phyloP scores from a whole-genome alignment of 495 filamentous ascomycete genomes.

The Achaetomiella virescens region DNA sequence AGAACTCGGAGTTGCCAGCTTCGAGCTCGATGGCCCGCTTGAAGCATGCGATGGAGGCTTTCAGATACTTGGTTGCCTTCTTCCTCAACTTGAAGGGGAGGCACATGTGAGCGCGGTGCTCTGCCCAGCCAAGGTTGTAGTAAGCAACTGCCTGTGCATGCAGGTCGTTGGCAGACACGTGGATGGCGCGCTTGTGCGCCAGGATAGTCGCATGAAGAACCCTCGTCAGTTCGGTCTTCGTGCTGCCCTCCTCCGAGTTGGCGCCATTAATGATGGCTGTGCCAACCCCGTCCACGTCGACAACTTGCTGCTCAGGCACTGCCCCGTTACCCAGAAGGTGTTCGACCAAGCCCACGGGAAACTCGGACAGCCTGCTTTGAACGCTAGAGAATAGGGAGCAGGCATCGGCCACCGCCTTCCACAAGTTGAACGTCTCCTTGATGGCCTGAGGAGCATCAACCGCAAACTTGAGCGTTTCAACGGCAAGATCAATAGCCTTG shows the following conservation, averaged over 20 bases:
- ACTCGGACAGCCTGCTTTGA: conserved; percentile 52
- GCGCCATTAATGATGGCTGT: conserved; percentile 36
- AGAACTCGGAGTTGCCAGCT: conserved; percentile 92
- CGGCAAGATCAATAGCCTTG: conserved; percentile 62
- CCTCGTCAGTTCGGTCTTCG: conserved; percentile 41
- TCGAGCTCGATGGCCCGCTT: conserved; percentile 95
- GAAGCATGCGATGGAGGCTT: conserved; percentile 83
- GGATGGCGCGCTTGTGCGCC: conserved; percentile 79
- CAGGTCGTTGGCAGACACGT: conserved; percentile 62
- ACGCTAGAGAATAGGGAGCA: conserved; percentile 76
- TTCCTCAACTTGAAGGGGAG: conserved; percentile 43
- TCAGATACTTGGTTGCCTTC: conserved; percentile 59
- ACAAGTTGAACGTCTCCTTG: conserved; percentile 79
- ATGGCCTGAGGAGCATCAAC: conserved; percentile 29
- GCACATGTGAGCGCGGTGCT: conserved; percentile 71
- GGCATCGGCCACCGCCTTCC: conserved; percentile 90
- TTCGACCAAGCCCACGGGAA: conserved; percentile 52
- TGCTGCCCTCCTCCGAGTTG: conserved; percentile 41
- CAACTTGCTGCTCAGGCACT: conserved; percentile 49
- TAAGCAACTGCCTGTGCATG: conserved; percentile 94
- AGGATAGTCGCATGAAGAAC: conserved; percentile 67
- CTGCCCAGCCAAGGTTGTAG: conserved; percentile 94
- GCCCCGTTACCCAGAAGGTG: conserved; percentile 52
- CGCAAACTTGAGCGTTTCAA: conserved; percentile 31
- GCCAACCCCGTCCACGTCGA: conserved; percentile 66